Evolutionary conservation across 1,284 basidiomycete genomes (phyloP).

Genomic region (Cutaneotrichosporon sp.): DNA sequence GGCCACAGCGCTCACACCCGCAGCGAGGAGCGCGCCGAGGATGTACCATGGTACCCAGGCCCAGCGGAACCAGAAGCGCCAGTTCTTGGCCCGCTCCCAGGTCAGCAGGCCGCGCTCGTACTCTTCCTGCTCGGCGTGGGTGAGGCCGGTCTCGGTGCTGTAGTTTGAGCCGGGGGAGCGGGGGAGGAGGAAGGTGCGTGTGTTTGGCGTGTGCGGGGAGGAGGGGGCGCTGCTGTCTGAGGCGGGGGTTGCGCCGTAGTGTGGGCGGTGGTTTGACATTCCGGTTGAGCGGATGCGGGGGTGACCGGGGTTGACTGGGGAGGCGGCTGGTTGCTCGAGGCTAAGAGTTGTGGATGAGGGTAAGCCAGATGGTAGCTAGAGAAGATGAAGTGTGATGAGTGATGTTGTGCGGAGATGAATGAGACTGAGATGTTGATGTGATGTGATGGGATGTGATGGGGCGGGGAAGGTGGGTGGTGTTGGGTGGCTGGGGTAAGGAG

Average conservation of each 20-base stretch:
- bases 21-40: constrained; percentile 23
- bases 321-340: neutral
- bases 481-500: no score
- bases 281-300: neutral
- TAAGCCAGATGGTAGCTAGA: no score
- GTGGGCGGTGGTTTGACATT: neutral
- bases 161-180: neutral
- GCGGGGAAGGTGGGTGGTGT: neutral
- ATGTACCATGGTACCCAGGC: constrained; percentile 36
- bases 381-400: no score
- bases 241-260: neutral
- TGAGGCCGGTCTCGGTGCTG: constrained; percentile 16
- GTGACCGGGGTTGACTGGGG: neutral
- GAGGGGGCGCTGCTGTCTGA: neutral
- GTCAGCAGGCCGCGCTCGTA: constrained; percentile 39
- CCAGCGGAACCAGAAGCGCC: constrained; percentile 38
- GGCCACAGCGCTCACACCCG: constrained; percentile 29
- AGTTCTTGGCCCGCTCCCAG: constrained; percentile 29
- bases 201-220: neutral
- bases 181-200: neutral
- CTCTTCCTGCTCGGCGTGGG: constrained; percentile 32
- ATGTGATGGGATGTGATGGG: no score
- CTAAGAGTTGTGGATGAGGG: no score
- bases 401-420: no score
- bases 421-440: no score